phyloP scores from a whole-genome alignment of 805 yeast genomes.

The Candida wancherniae region DNA sequence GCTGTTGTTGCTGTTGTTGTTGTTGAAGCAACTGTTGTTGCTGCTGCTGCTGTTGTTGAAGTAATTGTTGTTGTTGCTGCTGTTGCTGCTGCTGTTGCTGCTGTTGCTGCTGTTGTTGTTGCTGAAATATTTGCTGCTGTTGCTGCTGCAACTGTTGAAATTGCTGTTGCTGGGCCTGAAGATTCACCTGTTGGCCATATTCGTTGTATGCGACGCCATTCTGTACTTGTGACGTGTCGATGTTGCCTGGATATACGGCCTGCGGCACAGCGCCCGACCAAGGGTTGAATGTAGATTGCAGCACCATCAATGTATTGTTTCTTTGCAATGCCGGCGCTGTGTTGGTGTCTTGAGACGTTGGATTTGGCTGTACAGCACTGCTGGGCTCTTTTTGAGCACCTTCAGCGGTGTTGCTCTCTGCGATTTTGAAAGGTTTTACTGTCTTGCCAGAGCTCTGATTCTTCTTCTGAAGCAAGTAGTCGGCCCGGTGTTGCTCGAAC shows the following conservation, averaged over 20 bases:
- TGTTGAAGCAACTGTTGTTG: constrained; percentile 8
- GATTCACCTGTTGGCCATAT: constrained; percentile 4
- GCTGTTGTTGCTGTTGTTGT: constrained; percentile 8
- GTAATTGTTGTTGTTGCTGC: constrained; percentile 13
- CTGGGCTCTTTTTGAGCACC: too few relatives aligned
- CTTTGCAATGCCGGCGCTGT: constrained; percentile 19
- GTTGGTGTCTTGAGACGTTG: too few relatives aligned
- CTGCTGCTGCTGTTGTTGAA: constrained; percentile 7
- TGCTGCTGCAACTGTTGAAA: constrained; percentile 12
- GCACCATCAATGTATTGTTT: constrained; percentile 28
- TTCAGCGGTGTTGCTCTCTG: too few relatives aligned
- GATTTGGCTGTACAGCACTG: too few relatives aligned
- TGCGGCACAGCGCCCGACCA: constrained; percentile 27
- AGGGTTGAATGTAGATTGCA: constrained; percentile 37
- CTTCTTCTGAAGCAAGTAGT: constrained; percentile 66
- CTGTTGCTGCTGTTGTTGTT: constrained; percentile 10
- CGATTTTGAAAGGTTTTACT: too few relatives aligned
- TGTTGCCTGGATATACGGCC: constrained; percentile 17
- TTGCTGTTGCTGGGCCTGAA: too few relatives aligned
- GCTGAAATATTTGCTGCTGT: constrained; percentile 6
- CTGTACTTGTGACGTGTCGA: constrained; percentile 4
- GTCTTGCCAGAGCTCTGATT: constrained; percentile 27
- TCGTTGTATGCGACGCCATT: constrained; percentile 6
- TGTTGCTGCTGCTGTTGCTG: constrained; percentile 9
- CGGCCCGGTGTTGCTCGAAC: constrained; percentile 74